A percentile compares a stretch with the other conserved stretches of the same genome.
These are phyloP conservation scores for Penstemon barbatus DNA, from an alignment of 257 asterid species.

Conservation along the genomic window DNA sequence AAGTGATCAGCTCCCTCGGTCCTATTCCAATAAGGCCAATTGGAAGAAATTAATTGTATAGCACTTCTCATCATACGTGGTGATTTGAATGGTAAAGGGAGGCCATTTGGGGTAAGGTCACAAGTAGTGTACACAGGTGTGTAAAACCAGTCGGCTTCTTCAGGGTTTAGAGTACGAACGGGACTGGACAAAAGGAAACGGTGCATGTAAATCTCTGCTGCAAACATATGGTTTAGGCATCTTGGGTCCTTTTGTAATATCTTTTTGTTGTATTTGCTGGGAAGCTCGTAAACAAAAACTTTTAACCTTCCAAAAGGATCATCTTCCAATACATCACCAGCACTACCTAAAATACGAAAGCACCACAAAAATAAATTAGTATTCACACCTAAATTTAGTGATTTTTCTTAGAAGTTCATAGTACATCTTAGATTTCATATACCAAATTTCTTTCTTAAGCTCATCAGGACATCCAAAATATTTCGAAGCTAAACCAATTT, in stretches of 20 bases:
- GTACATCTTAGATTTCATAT: too few relatives aligned
- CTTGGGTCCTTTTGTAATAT: slow-evolving; percentile 72
- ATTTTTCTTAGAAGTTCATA: too few relatives aligned
- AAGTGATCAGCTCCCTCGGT: slow-evolving; percentile 97
- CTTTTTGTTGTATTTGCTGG: slow-evolving; percentile 82
- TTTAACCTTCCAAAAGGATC: slow-evolving; percentile 79
- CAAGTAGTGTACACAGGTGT: slow-evolving; percentile 85
- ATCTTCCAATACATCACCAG: slow-evolving; percentile 94
- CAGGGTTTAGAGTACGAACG: slow-evolving; percentile 84
- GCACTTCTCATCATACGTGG: slow-evolving; percentile 97
- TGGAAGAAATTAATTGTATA: slow-evolving; percentile 78
- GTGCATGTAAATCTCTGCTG: slow-evolving; percentile 92
- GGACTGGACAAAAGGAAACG: slow-evolving; percentile 72
- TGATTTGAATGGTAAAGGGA: slow-evolving; percentile 81
- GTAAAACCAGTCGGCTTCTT: slow-evolving; percentile 94
- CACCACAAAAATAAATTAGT: slow-evolving; percentile 11
- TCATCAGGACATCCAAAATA: background rate
- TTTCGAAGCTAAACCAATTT: background rate
- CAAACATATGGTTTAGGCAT: slow-evolving; percentile 95
- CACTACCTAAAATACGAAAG: slow-evolving; percentile 63
- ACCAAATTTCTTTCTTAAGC: background rate
- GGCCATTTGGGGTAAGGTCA: slow-evolving; percentile 87
- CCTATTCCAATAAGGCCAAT: slow-evolving; percentile 92
- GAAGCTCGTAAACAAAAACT: slow-evolving; percentile 82
- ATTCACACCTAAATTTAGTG: too few relatives aligned